Percentiles rank a stretch among this genome's conserved stretches.
Evolutionary conservation across 2,329 filamentous ascomycete species (phyloP).

Genomic region (Cadophora sp.): DNA sequence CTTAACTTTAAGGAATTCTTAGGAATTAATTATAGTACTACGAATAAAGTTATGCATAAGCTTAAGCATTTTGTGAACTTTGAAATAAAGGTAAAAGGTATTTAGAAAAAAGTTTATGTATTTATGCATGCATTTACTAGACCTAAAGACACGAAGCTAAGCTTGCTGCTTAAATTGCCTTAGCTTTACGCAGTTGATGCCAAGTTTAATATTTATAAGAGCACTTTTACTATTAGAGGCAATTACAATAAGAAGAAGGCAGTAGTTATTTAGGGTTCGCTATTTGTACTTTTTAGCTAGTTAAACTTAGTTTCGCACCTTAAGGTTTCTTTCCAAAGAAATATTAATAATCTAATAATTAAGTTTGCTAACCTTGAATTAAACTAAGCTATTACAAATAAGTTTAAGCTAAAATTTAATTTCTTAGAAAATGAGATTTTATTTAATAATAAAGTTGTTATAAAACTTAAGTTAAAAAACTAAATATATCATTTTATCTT

Average conservation of each 20-base stretch:
- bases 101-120: not conserved
- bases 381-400: not conserved
- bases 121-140: not conserved
- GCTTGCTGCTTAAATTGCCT: not conserved
- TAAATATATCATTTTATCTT: not conserved
- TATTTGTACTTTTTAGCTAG: not conserved
- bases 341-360: not conserved
- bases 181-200: not conserved
- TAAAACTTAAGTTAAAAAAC: not conserved
- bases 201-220: not conserved
- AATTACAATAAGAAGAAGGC: not conserved
- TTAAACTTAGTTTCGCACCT: not conserved
- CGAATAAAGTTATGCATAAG: not conserved
- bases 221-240: not conserved
- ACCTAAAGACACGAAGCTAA: not conserved
- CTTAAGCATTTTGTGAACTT: not conserved
- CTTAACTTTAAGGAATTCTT: not conserved
- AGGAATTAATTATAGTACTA: not conserved
- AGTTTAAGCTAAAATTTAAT: not conserved
- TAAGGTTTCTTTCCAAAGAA: not conserved
- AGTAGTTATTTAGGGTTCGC: not conserved
- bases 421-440: not conserved
- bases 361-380: not conserved
- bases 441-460: not conserved
- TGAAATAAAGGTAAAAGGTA: not conserved